These are phyloP conservation scores for Neofusicoccum cordaticola DNA, from an alignment of 2,329 filamentous ascomycete species.

Conservation along the genomic window DNA sequence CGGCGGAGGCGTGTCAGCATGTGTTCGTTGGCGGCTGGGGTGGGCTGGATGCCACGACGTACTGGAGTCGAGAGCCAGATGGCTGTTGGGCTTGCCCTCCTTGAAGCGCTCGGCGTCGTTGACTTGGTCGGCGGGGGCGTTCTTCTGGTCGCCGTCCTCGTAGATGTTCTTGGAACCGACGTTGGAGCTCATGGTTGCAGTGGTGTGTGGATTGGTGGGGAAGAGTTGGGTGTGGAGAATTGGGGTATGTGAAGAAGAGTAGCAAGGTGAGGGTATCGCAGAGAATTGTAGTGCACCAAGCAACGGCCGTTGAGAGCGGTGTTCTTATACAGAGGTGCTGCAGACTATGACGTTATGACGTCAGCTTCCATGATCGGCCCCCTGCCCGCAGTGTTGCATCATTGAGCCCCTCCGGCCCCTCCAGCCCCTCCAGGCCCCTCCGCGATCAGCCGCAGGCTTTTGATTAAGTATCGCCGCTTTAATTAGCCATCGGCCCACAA, in stretches of 20 bases:
- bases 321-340: not conserved
- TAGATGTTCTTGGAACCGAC: slow-evolving; percentile 67
- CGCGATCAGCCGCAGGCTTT: slow-evolving; percentile 1
- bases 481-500: not conserved
- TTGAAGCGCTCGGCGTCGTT: slow-evolving; percentile 61
- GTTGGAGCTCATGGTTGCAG: slow-evolving; percentile 54
- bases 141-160: slow-evolving; percentile 75
- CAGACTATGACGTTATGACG: not conserved
- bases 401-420: not conserved
- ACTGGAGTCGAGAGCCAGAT: slow-evolving; percentile 71
- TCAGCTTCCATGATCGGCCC: not conserved
- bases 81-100: slow-evolving; percentile 69
- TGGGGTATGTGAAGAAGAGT: not conserved
- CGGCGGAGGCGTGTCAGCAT: not conserved
- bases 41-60: slow-evolving; percentile 27
- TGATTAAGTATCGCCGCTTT: slow-evolving; percentile 1
- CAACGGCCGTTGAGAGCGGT: not conserved
- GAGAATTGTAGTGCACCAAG: not conserved
- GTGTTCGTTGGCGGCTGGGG: not conserved
- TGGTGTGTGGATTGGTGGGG: not conserved
- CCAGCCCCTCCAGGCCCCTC: not conserved
- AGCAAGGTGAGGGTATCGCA: not conserved
- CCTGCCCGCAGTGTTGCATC: not conserved
- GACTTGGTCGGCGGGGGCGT: slow-evolving; percentile 53
- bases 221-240: not conserved